phyloP scores from a whole-genome alignment of 2,329 filamentous ascomycete genomes.

The Trichoderma atroviride region DNA sequence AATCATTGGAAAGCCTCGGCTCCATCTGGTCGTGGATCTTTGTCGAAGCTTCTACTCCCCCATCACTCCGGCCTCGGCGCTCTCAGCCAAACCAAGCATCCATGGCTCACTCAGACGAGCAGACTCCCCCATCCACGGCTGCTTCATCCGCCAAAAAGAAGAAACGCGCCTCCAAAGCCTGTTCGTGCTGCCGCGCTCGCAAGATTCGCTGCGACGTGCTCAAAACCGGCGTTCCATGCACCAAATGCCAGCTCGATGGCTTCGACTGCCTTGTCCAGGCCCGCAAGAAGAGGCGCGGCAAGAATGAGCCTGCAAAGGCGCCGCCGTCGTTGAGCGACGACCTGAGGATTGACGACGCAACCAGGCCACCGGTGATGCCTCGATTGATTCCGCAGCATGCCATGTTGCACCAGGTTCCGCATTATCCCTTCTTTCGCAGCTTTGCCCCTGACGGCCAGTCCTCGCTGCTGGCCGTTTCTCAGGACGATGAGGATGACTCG shows the following conservation, averaged over 20 bases:
- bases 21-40: neutral
- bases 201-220: constrained; percentile 36
- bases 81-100: neutral
- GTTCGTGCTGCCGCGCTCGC: constrained; percentile 31
- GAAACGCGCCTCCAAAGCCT: constrained; percentile 34
- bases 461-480: constrained; percentile 1
- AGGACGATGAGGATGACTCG: neutral
- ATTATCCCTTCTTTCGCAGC: constrained; percentile 28
- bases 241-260: constrained; percentile 35
- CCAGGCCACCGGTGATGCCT: neutral
- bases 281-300: constrained; percentile 27
- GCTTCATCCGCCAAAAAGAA: constrained; percentile 18
- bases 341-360: neutral
- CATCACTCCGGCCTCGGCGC: neutral
- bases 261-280: constrained; percentile 30
- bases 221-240: constrained; percentile 33
- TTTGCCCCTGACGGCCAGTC: constrained; percentile 20
- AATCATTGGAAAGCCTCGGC: neutral
- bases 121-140: neutral
- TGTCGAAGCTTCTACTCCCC: neutral
- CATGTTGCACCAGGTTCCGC: constrained; percentile 23
- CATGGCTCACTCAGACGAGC: neutral
- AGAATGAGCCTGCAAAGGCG: constrained; percentile 4
- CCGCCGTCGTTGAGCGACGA: neutral
- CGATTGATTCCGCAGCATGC: constrained; percentile 8